Evolutionary conservation across 352 stramenopile species (phyloP), one percentile per base, ranked within the genome.

Genomic region (Hyaloperonospora arabidopsidis): DNA sequence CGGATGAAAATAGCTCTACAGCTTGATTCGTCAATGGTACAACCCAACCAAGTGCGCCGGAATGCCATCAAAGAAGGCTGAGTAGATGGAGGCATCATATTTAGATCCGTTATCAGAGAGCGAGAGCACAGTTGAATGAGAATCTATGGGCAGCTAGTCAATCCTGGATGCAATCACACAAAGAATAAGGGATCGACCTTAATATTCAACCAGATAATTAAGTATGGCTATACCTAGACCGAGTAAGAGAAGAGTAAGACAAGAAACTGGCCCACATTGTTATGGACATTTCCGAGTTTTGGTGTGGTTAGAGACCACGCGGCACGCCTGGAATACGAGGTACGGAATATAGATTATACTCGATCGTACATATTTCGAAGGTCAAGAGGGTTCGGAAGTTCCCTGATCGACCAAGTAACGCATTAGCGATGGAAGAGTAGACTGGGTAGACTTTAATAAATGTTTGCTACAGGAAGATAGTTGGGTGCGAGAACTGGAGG

Each of bases 281-380:
- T 22, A 49, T 49, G 44, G 14, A 18, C 12, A 21, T 36, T 49
- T 49, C 15, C 21, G 44, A 22, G 22, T 48, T 22, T 10, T 22
- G 5, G 23, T 38, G 10, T 38, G 44, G 15, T 49, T 11, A 13
- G 19, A 8, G 40, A 46, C 15, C 6, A 46, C 2, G 40, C 12
- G 6, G 40, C 13, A 15, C 5, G 22, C 4, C 12, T 49, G 14
- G 22, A 38, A 49, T 12, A 12, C 11, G 6, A 36, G 23, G 44
- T 19, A 36, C 44, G 5, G 12, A 49, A 10, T 49, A 49, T 5
- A 21, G 22, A 4, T 22, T 36, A 22, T 49, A 38, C n/a, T 12
- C 23, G 19, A 22, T 49, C 5, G 44, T 49, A 22, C 21, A 49
- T 38, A 12, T 49, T 21, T 38, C 44, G 22, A 36, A 49, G 44